These are phyloP conservation scores for Saposhnikovia divaricata DNA, from an alignment of 129 eudicot species.

Conservation along the genomic window DNA sequence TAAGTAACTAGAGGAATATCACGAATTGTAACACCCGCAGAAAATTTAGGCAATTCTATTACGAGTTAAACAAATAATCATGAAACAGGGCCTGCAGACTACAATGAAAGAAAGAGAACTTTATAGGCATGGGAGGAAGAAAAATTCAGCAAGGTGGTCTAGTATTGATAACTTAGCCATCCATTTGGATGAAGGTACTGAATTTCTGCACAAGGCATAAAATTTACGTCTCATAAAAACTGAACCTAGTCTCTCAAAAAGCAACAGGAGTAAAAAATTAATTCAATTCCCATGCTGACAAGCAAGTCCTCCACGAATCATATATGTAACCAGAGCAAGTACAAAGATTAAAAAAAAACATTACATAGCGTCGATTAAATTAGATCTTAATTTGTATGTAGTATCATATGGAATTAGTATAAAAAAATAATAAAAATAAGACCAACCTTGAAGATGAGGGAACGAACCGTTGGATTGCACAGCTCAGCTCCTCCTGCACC, in stretches of 20 bases:
- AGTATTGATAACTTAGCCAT: neutral
- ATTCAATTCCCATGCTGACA: neutral
- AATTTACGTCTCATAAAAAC: neutral
- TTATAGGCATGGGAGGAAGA: neutral
- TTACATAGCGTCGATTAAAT: neutral
- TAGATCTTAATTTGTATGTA: neutral
- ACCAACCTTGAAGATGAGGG: conserved; percentile 47
- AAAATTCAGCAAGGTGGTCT: neutral
- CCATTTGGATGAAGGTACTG: neutral
- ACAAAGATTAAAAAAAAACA: neutral
- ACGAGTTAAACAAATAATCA: neutral
- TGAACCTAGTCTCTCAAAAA: neutral
- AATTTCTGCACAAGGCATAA: neutral
- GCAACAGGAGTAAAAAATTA: neutral
- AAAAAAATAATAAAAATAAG: neutral
- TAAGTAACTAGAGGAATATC: neutral
- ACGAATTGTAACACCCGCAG: neutral
- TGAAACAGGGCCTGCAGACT: neutral
- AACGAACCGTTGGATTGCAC: conserved; percentile 22
- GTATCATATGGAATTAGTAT: neutral
- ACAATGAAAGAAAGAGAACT: neutral
- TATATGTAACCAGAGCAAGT: neutral
- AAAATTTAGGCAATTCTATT: neutral
- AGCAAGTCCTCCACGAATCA: neutral
- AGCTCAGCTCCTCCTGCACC: conserved; percentile 75